Percentiles rank a stretch among this genome's conserved stretches.
Evolutionary conservation across 2,329 filamentous ascomycete species (phyloP).

Genomic region (Colletotrichum musae): DNA sequence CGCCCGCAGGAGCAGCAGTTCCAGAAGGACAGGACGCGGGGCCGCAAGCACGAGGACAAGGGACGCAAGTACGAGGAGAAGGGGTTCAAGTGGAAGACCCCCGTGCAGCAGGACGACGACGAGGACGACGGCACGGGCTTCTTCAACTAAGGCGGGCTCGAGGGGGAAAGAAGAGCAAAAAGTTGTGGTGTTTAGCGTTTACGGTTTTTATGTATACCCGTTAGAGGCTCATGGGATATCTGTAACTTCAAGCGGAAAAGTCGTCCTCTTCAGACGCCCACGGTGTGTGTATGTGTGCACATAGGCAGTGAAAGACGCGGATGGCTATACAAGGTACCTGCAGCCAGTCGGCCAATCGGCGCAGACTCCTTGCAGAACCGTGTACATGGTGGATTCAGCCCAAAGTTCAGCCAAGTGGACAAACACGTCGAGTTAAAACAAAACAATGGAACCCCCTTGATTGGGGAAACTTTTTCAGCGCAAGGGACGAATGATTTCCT

Average conservation of each 20-base stretch:
- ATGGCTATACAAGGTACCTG: no score
- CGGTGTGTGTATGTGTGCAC: no score
- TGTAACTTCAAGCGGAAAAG: conserved; percentile 9
- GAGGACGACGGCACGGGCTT: conserved; percentile 71
- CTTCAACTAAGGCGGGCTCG: conserved; percentile 61
- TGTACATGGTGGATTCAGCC: no score
- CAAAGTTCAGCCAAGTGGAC: no score
- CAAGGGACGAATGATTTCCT: no score
- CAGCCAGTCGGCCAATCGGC: no score
- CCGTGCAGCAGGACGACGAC: conserved; percentile 56
- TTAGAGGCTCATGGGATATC: conserved; percentile 28
- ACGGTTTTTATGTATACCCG: conserved; percentile 35
- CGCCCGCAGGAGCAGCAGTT: conserved; percentile 42
- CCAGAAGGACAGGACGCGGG: conserved; percentile 30
- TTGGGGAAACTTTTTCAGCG: no score
- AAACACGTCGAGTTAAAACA: no score
- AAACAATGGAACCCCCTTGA: no score
- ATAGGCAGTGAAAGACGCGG: no score
- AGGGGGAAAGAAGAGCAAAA: not conserved
- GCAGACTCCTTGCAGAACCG: no score
- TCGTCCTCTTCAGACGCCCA: no score
- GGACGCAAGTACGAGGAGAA: conserved; percentile 42
- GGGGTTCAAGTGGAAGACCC: conserved; percentile 49
- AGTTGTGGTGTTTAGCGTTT: conserved; percentile 32
- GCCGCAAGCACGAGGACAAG: conserved; percentile 42